phyloP scores from a whole-genome alignment of 2,329 filamentous ascomycete species.

The Diaporthe aspalathi region DNA sequence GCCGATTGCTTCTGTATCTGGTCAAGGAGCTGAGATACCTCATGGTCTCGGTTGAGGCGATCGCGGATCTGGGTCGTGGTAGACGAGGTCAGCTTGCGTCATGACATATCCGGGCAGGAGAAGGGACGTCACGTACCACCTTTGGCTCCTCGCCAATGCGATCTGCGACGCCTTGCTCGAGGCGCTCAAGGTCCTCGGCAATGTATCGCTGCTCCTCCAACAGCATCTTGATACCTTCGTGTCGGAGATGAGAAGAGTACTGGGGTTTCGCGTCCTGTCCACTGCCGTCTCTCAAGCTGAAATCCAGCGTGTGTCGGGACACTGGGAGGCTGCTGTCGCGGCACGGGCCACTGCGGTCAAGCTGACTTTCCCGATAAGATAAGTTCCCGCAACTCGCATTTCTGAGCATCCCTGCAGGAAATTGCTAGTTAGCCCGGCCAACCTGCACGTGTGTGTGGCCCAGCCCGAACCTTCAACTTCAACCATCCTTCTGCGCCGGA shows the following conservation, averaged over 20 bases:
- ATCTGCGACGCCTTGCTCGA: constrained; percentile 94
- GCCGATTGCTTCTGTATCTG: constrained; percentile 89
- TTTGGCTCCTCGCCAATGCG: constrained; percentile 89
- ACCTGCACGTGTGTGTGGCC: constrained; percentile 20
- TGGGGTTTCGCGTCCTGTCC: background rate
- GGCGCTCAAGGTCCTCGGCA: constrained; percentile 94
- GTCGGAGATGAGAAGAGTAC: background rate
- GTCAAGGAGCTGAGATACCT: constrained; percentile 85
- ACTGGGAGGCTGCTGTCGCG: constrained; percentile 6
- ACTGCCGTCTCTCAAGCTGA: background rate
- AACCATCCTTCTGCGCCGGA: constrained; percentile 1
- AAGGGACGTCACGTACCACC: constrained; percentile 67
- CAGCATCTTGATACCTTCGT: constrained; percentile 67
- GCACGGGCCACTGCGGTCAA: constrained; percentile 5
- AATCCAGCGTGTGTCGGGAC: background rate
- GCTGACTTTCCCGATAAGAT: constrained; percentile 37
- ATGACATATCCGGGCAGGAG: background rate
- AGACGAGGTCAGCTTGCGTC: constrained; percentile 41
- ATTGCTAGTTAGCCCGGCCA: constrained; percentile 32
- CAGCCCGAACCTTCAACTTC: constrained; percentile 17
- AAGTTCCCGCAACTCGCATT: constrained; percentile 29
- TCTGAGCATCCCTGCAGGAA: constrained; percentile 36
- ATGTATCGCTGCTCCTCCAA: constrained; percentile 94
- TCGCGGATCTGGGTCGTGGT: constrained; percentile 77
- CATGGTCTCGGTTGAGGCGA: constrained; percentile 89